Conservation (phyloP, 208 protist species). For the Zelonia costaricensis region DNA sequence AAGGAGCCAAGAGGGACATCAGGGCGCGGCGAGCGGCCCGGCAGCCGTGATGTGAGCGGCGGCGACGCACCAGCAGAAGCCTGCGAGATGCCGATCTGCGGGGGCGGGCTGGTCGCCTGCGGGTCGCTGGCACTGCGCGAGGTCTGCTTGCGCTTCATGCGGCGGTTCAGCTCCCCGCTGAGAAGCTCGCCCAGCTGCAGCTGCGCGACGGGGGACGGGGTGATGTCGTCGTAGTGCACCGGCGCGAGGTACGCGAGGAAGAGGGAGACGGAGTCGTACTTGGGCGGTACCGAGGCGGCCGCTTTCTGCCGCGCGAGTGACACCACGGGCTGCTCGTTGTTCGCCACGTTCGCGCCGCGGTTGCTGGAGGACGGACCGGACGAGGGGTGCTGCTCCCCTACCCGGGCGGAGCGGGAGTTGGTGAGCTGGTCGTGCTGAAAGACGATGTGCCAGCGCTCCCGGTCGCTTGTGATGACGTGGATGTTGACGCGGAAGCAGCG, state of each 20-base stretch:
- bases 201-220: constrained; percentile 24
- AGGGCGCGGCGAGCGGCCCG: not conserved
- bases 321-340: constrained; percentile 4
- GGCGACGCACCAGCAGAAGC: no score
- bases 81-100: no score
- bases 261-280: constrained; percentile 38
- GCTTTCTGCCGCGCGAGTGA: constrained; percentile 5
- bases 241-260: constrained; percentile 78
- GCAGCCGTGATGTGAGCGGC: not conserved
- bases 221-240: constrained; percentile 87
- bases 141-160: constrained; percentile 19
- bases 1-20: not conserved
- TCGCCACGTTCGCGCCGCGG: no score
- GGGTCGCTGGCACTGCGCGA: not conserved
- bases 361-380: no score
- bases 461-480: constrained; percentile 84
- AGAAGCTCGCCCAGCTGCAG: constrained; percentile 48
- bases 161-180: constrained; percentile 40
- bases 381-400: no score
- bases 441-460: constrained; percentile 71
- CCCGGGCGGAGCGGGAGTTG: constrained; percentile 22
- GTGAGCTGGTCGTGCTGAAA: constrained; percentile 74
- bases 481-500: constrained; percentile 85
- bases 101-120: no score
- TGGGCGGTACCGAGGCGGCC: not conserved